Evolutionary conservation across 306 rosid genomes (phyloP).

Genomic region (Cicer judaicum): DNA sequence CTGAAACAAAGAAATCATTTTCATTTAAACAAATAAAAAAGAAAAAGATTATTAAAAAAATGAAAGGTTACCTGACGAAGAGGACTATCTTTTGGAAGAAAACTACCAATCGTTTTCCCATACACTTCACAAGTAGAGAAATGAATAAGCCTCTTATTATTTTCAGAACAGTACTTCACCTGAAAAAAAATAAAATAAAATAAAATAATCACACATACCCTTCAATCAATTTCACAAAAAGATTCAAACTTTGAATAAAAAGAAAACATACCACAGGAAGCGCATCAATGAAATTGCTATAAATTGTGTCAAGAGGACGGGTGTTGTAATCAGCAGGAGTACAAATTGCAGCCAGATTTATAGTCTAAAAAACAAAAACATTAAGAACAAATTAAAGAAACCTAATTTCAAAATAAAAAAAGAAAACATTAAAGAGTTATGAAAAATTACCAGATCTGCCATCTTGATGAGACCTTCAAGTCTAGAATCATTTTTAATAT

Average conservation of each 20-base stretch:
- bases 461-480: constrained; percentile 94
- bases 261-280: constrained; percentile 83
- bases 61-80: constrained; percentile 79
- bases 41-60: constrained; percentile 34
- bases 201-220: constrained; percentile 23
- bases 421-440: neutral
- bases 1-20: constrained; percentile 10
- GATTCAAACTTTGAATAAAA: neutral
- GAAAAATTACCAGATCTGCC: constrained; percentile 82
- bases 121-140: constrained; percentile 99
- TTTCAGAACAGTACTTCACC: constrained; percentile 96
- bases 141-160: constrained; percentile 88
- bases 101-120: constrained; percentile 96
- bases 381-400: neutral
- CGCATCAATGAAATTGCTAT: constrained; percentile 98
- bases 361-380: constrained; percentile 56
- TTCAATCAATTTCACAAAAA: constrained; percentile 34
- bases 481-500: constrained; percentile 88
- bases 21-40: neutral
- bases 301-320: constrained; percentile 93
- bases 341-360: constrained; percentile 95
- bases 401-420: neutral
- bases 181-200: constrained; percentile 29
- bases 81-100: constrained; percentile 94
- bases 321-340: constrained; percentile 99